Evolutionary conservation across 805 yeast species (phyloP).

Genomic region (Candida peoriensis): DNA sequence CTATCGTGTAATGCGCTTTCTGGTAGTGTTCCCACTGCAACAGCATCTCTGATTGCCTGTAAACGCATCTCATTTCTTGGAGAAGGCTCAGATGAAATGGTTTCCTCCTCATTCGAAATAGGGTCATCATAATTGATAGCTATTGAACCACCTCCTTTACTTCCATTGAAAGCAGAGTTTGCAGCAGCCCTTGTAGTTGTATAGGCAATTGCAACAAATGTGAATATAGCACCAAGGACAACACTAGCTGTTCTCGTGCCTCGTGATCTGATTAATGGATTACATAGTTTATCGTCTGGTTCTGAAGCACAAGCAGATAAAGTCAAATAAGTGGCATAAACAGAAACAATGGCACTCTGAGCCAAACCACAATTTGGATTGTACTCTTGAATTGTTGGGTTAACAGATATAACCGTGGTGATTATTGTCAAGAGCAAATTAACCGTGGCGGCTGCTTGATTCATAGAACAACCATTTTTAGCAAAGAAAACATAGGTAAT

Average conservation of each 20-base stretch:
- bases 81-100: constrained; percentile 44
- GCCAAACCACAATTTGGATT: constrained; percentile 96
- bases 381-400: constrained; percentile 81
- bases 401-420: constrained; percentile 66
- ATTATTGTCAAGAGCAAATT: constrained; percentile 63
- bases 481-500: constrained; percentile 84
- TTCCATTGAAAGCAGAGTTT: constrained; percentile 55
- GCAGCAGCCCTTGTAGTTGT: constrained; percentile 97
- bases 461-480: constrained; percentile 77
- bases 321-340: constrained; percentile 86
- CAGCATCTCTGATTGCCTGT: constrained; percentile 89
- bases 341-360: constrained; percentile 91
- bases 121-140: constrained; percentile 27
- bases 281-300: constrained; percentile 91
- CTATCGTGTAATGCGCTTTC: constrained; percentile 82
- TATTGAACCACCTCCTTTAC: constrained; percentile 31
- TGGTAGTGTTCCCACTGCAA: constrained; percentile 93
- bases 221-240: constrained; percentile 85
- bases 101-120: constrained; percentile 18
- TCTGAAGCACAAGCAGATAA: constrained; percentile 93
- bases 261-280: constrained; percentile 82
- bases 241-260: constrained; percentile 90
- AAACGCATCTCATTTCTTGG: constrained; percentile 68
- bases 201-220: constrained; percentile 92
- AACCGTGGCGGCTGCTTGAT: constrained; percentile 77